Evolutionary conservation across 73 alveolate genomes (phyloP).

Genomic region (Paramecium caudatum): DNA sequence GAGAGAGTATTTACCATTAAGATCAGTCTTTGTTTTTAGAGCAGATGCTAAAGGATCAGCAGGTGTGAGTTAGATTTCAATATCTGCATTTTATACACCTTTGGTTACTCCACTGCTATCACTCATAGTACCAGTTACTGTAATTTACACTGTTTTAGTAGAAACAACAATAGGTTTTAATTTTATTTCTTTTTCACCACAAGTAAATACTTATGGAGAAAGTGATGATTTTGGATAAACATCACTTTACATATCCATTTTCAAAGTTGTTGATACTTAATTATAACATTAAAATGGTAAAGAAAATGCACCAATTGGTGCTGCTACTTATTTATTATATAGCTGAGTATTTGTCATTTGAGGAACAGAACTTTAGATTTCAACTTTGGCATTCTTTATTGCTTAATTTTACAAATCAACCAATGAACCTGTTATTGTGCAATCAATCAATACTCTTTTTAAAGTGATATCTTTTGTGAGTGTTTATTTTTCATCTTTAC

Average conservation of each 20-base stretch:
- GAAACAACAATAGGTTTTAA: not conserved
- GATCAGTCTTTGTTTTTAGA: slow-evolving; percentile 43
- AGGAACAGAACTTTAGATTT: slow-evolving; percentile 6
- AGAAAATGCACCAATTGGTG: not conserved
- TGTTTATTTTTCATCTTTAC: not conserved
- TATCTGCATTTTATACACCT: not conserved
- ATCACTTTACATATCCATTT: slow-evolving; percentile 29
- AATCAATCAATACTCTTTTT: slow-evolving; percentile 10
- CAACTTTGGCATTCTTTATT: slow-evolving; percentile 5
- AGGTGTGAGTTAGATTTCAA: slow-evolving; percentile 7
- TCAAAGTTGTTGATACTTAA: not conserved
- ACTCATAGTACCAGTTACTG: not conserved
- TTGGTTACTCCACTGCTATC: not conserved
- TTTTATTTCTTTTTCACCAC: slow-evolving; percentile 32
- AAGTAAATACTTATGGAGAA: slow-evolving; percentile 5
- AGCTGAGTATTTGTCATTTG: not conserved
- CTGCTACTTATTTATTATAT: slow-evolving; percentile 12
- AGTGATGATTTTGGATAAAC: slow-evolving; percentile 14
- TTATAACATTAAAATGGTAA: slow-evolving; percentile 56
- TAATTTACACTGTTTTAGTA: not conserved
- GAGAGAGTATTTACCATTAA: slow-evolving; percentile 37
- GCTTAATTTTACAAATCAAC: not conserved
- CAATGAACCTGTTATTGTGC: not conserved
- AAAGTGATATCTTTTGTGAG: not conserved
- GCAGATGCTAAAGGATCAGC: slow-evolving; percentile 40